Base-by-base conservation (phyloP, 78 protist genomes). In the Monosiga brevicollis region DNA sequence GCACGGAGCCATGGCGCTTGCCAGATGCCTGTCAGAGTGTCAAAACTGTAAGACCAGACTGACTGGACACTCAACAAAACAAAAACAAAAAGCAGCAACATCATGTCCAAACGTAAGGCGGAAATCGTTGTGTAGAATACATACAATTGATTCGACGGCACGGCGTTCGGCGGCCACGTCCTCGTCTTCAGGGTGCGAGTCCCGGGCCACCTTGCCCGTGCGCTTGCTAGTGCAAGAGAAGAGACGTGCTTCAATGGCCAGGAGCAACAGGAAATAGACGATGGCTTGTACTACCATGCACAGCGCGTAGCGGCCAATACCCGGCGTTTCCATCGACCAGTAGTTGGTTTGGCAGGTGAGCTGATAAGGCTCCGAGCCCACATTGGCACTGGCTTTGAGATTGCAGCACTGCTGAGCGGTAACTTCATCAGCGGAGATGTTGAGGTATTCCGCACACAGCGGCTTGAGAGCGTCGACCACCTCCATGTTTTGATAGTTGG, bases 81-180 rank as follows among this genome's bases (percentile, higher is more conserved):
- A n/a, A n/a, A n/a, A n/a, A n/a, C n/a, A n/a, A n/a, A n/a, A n/a
- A n/a, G n/a, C n/a, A n/a, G n/a, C n/a, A n/a, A n/a, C n/a, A n/a
- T n/a, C n/a, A n/a, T n/a, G n/a, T n/a, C n/a, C n/a, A n/a, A n/a
- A n/a, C n/a, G n/a, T n/a, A n/a, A n/a, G n/a, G n/a, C n/a, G n/a
- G n/a, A n/a, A n/a, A n/a, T n/a, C n/a, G n/a, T n/a, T n/a, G n/a
- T n/a, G n/a, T n/a, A 40, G 38, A 11, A 29, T 54, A 15, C 34
- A 34, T 26, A 10, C 42, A n/a, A 11, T 23, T 32, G 11, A 11
- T 2, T 1, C 72, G 41, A 78, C 81, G 39, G 41, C 73, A 1
- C n/a, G 49, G 40, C 81, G 70, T 39, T 80, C 83, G 10, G 35
- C 38, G 34, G 43, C 49, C 32, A 80, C 83, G 76, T 80, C 83